Percentiles rank a stretch among this genome's conserved stretches.
These are phyloP conservation scores for Cercospora zeae-maydis DNA, from an alignment of 2,329 filamentous ascomycete genomes.

Conservation along the genomic window DNA sequence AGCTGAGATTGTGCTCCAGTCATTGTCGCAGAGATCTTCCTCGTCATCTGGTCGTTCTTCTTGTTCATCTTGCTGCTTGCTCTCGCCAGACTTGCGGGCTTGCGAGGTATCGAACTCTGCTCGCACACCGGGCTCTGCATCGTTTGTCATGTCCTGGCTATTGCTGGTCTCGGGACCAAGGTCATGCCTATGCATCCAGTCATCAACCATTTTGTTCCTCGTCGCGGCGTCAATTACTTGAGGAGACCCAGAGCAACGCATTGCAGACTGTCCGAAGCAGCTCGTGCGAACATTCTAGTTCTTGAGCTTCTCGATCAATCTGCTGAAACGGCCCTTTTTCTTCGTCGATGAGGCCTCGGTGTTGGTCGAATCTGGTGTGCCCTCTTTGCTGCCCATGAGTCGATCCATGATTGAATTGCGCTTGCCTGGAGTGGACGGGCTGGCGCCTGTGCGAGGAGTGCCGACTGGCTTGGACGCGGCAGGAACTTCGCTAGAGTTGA, in stretches of 20 bases:
- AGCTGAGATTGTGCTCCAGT: not conserved
- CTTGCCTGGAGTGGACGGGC: slow-evolving; percentile 31
- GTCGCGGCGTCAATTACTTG: not conserved
- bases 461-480: slow-evolving; percentile 27
- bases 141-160: not conserved
- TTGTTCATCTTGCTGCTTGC: not conserved
- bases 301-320: slow-evolving; percentile 49
- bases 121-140: not conserved
- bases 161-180: not conserved
- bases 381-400: slow-evolving; percentile 34
- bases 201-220: not conserved
- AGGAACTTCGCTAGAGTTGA: slow-evolving; percentile 36
- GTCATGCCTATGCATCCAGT: not conserved
- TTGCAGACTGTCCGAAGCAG: not conserved
- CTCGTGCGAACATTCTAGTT: slow-evolving; percentile 19
- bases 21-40: not conserved
- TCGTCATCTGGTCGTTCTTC: not conserved
- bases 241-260: not conserved
- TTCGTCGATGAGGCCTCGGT: slow-evolving; percentile 39
- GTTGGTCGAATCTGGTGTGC: slow-evolving; percentile 42
- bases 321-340: slow-evolving; percentile 49
- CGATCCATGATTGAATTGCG: slow-evolving; percentile 29
- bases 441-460: slow-evolving; percentile 25
- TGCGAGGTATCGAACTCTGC: not conserved
- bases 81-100: not conserved